A percentile compares a stretch with the other conserved stretches of the same genome.
Conservation (phyloP, 78 protist genomes). For the Capsaspora owczarzaki region DNA sequence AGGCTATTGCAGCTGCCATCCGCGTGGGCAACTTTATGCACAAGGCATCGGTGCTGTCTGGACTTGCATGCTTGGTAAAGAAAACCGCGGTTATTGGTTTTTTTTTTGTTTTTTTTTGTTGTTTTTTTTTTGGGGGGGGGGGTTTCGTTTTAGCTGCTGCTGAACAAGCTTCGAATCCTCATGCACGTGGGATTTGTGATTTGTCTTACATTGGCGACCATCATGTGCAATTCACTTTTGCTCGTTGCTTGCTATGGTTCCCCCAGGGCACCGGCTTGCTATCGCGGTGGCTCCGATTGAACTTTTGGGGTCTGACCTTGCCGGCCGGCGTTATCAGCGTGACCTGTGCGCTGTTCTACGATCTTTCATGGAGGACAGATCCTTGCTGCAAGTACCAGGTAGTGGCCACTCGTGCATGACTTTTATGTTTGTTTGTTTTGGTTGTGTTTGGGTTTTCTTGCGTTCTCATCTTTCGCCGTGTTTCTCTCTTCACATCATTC, state of each 20-base stretch:
- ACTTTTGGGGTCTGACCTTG: neutral
- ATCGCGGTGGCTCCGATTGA: neutral
- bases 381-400: slow-evolving; percentile 12
- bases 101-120: neutral
- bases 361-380: neutral
- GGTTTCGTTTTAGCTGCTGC: neutral
- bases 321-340: neutral
- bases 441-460: neutral
- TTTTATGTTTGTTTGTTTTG: neutral
- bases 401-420: neutral
- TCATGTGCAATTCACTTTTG: neutral
- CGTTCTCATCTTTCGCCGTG: neutral
- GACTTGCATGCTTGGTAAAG: neutral
- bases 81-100: neutral
- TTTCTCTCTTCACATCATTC: neutral
- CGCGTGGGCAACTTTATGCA: slow-evolving; percentile 1
- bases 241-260: neutral
- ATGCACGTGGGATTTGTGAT: neutral
- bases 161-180: neutral
- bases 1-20: neutral
- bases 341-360: neutral
- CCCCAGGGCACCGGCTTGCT: neutral
- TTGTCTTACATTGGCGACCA: neutral
- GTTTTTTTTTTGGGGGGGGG: neutral
- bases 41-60: neutral